phyloP scores from a whole-genome alignment of 352 stramenopile genomes.

The Globisporangium emineosum region DNA sequence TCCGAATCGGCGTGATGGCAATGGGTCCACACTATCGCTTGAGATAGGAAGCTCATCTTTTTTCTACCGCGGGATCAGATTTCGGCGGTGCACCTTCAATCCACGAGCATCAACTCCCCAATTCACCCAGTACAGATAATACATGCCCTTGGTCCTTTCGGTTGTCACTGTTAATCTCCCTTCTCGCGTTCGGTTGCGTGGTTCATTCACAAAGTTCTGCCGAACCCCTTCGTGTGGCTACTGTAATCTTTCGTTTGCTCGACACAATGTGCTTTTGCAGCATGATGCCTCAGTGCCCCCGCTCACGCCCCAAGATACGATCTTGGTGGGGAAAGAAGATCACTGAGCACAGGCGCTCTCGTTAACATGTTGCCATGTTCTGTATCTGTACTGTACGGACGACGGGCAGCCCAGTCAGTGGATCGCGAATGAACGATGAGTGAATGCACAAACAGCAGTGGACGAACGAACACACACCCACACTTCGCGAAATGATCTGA shows the following conservation, averaged over 20 bases:
- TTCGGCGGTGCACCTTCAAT: background rate
- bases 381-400: too few species aligned
- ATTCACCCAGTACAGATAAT: background rate
- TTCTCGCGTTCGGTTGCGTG: too few species aligned
- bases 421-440: background rate
- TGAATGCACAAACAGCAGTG: background rate
- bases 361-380: background rate
- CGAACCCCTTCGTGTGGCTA: too few species aligned
- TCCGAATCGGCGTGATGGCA: too few species aligned
- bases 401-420: background rate
- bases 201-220: background rate
- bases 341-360: background rate
- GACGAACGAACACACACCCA: background rate
- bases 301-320: background rate
- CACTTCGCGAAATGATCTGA: background rate
- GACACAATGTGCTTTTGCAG: too few species aligned
- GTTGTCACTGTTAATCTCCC: too few species aligned
- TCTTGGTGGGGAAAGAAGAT: background rate
- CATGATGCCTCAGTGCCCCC: background rate
- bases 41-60: background rate
- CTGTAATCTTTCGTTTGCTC: too few species aligned
- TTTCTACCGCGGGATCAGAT: background rate
- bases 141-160: too few species aligned
- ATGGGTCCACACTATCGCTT: too few species aligned
- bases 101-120: background rate